Evolutionary conservation across 1,284 basidiomycete species (phyloP), one percentile per base, ranked within the genome.

Genomic region (Baeospora myosura): DNA sequence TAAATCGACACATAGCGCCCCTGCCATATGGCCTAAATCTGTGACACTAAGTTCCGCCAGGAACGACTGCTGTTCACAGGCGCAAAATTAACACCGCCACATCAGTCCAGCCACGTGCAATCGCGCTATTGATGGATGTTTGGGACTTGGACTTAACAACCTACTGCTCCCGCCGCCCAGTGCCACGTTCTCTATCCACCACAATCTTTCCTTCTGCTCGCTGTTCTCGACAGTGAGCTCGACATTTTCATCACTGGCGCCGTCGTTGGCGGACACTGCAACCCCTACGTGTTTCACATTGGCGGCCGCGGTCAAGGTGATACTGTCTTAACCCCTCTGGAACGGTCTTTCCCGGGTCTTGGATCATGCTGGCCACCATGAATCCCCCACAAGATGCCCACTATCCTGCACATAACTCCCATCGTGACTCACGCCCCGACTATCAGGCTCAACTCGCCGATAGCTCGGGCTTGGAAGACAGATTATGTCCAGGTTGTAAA

Each of bases 401-500:
- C 7, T 33, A 33, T 33, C 10, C 12, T 10, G 12, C 10, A 8
- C 21, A 5, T 20, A 11, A 8, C 10, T 10, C 10, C 11, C 10
- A 24, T 29, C 38, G 28, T n/a, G 20, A 40, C 22, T 21, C 21
- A 21, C 28, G 28, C 14, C 46, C 25, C 18, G 31, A 49, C 28
- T 43, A 31, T 28, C 34, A 38, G 20, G 30, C 39, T 29, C 39
- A 34, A 37, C 30, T 37, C 22, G 46, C 40, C 33, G 38, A 45
- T 41, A 29, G 39, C 18, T n/a, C 38, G 14, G 16, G 42, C 26
- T 38, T 72, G 44, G 82, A 86, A 54, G 74, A 84, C 56, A 76
- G 76, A 48, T 49, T 77, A 2, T 94, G 91, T 65, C 89, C 88
- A 6, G 91, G 91, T 17, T 95, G 91, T 69, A 83, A 81, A 55